Conservation (phyloP, 2,329 filamentous ascomycete genomes). For the Didymella pomorum region DNA sequence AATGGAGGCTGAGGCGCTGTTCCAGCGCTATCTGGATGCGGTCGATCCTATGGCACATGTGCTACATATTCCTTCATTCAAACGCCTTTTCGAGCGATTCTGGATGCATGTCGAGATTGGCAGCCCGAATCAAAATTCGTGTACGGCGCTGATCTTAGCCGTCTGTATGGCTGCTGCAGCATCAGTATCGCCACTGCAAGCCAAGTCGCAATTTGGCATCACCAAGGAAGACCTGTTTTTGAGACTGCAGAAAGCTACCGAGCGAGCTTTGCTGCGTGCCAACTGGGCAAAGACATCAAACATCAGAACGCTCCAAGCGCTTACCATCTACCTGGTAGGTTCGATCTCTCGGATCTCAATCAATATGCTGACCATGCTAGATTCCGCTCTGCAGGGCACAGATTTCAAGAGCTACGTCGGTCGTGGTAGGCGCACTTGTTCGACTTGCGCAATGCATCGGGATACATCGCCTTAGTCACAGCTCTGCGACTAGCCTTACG, state of each 20-base stretch:
- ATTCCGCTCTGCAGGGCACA: constrained; percentile 50
- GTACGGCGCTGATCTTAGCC: constrained; percentile 48
- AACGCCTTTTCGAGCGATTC: constrained; percentile 48
- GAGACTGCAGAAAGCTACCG: constrained; percentile 48
- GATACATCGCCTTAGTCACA: constrained; percentile 48
- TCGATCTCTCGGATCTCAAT: background rate
- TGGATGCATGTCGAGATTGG: constrained; percentile 50
- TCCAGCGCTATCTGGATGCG: constrained; percentile 47
- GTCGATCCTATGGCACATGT: constrained; percentile 51
- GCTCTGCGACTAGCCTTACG: constrained; percentile 45
- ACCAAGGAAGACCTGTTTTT: constrained; percentile 49
- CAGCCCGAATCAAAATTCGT: constrained; percentile 47
- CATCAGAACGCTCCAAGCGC: constrained; percentile 48
- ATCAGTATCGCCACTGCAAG: constrained; percentile 48
- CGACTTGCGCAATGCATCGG: constrained; percentile 51
- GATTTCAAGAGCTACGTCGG: constrained; percentile 50
- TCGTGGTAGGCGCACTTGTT: constrained; percentile 49
- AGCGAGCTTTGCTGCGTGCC: constrained; percentile 46
- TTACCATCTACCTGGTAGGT: constrained; percentile 49
- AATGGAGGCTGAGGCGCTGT: constrained; percentile 47
- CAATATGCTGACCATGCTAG: constrained; percentile 28
- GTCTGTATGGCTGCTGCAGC: constrained; percentile 51
- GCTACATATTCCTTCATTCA: constrained; percentile 49
- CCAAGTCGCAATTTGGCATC: constrained; percentile 51
- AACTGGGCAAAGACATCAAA: constrained; percentile 52